Conservation (phyloP, 1,284 basidiomycete genomes). For the Hypsizygus ulmarius region DNA sequence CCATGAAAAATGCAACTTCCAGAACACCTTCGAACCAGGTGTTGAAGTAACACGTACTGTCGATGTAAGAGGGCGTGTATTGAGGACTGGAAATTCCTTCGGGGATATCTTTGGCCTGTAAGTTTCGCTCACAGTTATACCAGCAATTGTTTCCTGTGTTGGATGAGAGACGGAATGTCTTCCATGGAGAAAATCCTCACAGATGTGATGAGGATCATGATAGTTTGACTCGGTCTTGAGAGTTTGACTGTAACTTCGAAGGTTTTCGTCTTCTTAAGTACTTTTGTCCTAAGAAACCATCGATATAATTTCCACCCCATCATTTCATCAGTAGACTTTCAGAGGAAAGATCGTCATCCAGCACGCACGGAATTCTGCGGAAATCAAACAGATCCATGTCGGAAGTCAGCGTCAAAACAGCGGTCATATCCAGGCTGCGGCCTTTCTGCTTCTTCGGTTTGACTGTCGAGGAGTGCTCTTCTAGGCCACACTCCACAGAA, state of each 20-base stretch:
- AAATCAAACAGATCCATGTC: slow-evolving; percentile 73
- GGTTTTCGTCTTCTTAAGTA: slow-evolving; percentile 51
- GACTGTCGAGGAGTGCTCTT: slow-evolving; percentile 25
- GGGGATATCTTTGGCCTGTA: slow-evolving; percentile 58
- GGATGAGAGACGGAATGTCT: not conserved
- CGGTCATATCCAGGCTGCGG: slow-evolving; percentile 55
- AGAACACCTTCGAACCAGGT: slow-evolving; percentile 7
- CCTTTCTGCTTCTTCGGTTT: slow-evolving; percentile 45
- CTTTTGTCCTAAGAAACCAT: slow-evolving; percentile 54
- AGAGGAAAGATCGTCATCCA: not conserved
- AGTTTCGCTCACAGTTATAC: slow-evolving; percentile 46
- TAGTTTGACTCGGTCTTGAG: slow-evolving; percentile 71
- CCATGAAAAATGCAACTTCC: not conserved
- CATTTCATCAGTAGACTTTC: slow-evolving; percentile 8
- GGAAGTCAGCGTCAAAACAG: slow-evolving; percentile 69
- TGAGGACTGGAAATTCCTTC: slow-evolving; percentile 57
- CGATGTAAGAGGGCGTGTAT: slow-evolving; percentile 67
- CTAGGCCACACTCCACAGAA: slow-evolving; percentile 53
- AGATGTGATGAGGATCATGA: slow-evolving; percentile 61
- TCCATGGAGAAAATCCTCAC: slow-evolving; percentile 34
- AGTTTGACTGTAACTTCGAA: slow-evolving; percentile 59
- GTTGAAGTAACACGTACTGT: slow-evolving; percentile 37
- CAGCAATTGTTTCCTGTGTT: slow-evolving; percentile 65
- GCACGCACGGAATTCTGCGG: slow-evolving; percentile 65
- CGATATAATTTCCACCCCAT: no score